A percentile compares a stretch with the other conserved stretches of the same genome.
These are phyloP conservation scores for Aspergillus clavatus DNA, from an alignment of 2,329 filamentous ascomycete genomes.

Conservation along the genomic window DNA sequence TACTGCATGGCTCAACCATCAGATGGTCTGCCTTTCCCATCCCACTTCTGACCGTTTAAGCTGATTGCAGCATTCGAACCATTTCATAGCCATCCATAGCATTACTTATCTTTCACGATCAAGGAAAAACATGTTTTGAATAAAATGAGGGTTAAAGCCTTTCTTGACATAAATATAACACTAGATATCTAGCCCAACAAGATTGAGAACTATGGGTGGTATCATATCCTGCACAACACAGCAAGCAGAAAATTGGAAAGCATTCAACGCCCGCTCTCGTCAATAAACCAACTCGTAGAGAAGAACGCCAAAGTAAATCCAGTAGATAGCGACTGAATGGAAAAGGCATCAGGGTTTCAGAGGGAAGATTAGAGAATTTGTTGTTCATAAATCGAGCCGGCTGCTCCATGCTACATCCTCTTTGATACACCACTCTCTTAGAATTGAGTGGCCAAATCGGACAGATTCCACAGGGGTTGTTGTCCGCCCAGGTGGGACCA, in stretches of 20 bases:
- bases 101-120: too few relatives aligned
- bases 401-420: slow-evolving; percentile 44
- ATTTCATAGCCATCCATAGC: too few relatives aligned
- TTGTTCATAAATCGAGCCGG: slow-evolving; percentile 34
- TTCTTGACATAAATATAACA: too few relatives aligned
- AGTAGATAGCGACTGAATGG: neutral
- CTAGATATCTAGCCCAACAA: too few relatives aligned
- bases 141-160: too few relatives aligned
- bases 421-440: slow-evolving; percentile 45
- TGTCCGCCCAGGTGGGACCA: slow-evolving; percentile 41
- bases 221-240: neutral
- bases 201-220: too few relatives aligned
- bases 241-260: neutral
- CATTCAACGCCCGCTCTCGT: neutral
- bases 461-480: slow-evolving; percentile 43
- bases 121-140: too few relatives aligned
- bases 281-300: neutral
- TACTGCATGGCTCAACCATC: too few relatives aligned
- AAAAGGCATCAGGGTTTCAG: neutral
- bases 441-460: slow-evolving; percentile 40
- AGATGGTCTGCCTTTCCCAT: too few relatives aligned
- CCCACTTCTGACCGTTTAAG: too few relatives aligned
- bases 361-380: neutral
- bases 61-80: too few relatives aligned
- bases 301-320: neutral